These are phyloP conservation scores for Umbellularia californica DNA, from an alignment of 164 flowering plant species.

Conservation along the genomic window DNA sequence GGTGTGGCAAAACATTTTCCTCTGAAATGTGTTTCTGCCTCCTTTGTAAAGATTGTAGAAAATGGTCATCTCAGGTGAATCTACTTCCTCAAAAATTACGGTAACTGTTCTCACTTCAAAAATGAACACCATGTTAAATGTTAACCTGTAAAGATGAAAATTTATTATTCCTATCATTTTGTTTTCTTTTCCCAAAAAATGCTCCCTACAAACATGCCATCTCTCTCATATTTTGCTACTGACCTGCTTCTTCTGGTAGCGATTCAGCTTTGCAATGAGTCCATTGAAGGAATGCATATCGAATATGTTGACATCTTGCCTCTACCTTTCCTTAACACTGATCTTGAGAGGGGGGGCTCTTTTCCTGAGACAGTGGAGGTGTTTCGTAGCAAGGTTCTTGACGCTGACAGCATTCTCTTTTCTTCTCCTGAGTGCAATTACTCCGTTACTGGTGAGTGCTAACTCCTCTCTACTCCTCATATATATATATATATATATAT, in stretches of 20 bases:
- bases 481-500: too few relatives aligned
- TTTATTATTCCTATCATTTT: too few relatives aligned
- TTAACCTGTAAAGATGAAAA: too few relatives aligned
- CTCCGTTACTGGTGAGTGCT: slow-evolving; percentile 35
- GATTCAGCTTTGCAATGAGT: slow-evolving; percentile 21
- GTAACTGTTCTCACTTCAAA: too few relatives aligned
- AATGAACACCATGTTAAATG: too few relatives aligned
- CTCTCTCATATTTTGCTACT: too few relatives aligned
- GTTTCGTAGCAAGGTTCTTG: slow-evolving; percentile 39
- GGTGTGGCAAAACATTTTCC: background rate
- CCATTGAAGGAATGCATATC: slow-evolving; percentile 33
- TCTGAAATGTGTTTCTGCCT: background rate
- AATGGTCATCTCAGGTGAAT: background rate
- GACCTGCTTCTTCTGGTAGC: slow-evolving; percentile 22
- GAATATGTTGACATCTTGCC: slow-evolving; percentile 36
- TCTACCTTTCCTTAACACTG: slow-evolving; percentile 46
- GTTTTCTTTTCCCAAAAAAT: too few relatives aligned
- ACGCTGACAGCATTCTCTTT: slow-evolving; percentile 43
- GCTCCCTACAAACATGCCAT: too few relatives aligned
- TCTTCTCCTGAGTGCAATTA: slow-evolving; percentile 56
- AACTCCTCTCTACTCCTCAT: too few relatives aligned
- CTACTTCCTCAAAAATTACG: too few relatives aligned
- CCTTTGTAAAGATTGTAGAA: background rate
- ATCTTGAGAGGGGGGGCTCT: slow-evolving; percentile 37
- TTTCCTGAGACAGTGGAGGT: slow-evolving; percentile 42